phyloP scores from a whole-genome alignment of 495 filamentous ascomycete genomes.

The Hypoxylon fragiforme region DNA sequence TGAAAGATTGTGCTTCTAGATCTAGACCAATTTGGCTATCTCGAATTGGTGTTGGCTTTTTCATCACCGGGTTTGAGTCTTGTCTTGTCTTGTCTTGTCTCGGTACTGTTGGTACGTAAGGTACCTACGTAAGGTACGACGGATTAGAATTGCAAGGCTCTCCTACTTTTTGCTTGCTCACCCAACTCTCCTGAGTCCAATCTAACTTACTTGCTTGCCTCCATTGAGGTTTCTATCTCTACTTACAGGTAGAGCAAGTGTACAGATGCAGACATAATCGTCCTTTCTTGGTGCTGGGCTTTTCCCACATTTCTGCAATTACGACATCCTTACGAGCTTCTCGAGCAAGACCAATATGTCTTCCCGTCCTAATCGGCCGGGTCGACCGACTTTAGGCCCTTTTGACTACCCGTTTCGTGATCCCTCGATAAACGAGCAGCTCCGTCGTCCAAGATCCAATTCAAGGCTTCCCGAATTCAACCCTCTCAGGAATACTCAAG shows the following conservation, averaged over 20 bases:
- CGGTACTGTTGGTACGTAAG: no score
- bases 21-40: conserved; percentile 5
- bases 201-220: conserved; percentile 10
- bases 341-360: conserved; percentile 21
- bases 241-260: conserved; percentile 3
- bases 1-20: conserved; percentile 1
- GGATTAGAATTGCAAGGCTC: conserved; percentile 17
- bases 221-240: background rate
- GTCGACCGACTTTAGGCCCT: conserved; percentile 34
- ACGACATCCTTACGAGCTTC: background rate
- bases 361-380: conserved; percentile 33
- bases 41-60: conserved; percentile 2
- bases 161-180: conserved; percentile 10
- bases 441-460: conserved; percentile 32
- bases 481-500: conserved; percentile 10
- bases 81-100: no score
- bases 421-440: conserved; percentile 17
- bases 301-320: conserved; percentile 6
- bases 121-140: background rate
- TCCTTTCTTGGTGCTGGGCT: conserved; percentile 10
- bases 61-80: background rate
- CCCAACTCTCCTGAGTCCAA: conserved; percentile 1
- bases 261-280: conserved; percentile 21
- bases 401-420: conserved; percentile 37
- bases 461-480: conserved; percentile 28